phyloP scores from a whole-genome alignment of 345 rosid genomes.

The Hypericum perforatum region DNA sequence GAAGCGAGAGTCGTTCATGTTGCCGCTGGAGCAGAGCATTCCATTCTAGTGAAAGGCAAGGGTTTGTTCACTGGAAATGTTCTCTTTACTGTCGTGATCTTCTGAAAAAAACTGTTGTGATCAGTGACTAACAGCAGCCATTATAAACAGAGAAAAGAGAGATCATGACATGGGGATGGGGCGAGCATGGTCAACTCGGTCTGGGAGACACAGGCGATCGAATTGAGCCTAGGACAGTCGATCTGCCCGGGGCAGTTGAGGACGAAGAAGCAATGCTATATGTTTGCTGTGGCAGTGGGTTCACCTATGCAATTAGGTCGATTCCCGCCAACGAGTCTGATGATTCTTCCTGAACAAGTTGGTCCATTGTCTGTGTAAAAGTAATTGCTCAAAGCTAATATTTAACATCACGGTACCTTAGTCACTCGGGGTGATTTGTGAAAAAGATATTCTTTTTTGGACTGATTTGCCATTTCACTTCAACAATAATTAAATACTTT shows the following conservation, averaged over 20 bases:
- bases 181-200: constrained; percentile 96
- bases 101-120: too few relatives aligned
- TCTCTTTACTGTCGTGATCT: neutral
- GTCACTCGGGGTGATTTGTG: too few relatives aligned
- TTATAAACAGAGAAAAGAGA: constrained; percentile 42
- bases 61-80: neutral
- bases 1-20: constrained; percentile 39
- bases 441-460: too few relatives aligned
- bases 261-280: constrained; percentile 11
- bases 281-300: constrained; percentile 87
- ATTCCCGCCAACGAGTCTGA: too few relatives aligned
- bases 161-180: constrained; percentile 93
- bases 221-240: constrained; percentile 38
- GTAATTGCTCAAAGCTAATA: too few relatives aligned
- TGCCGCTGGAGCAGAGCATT: constrained; percentile 91
- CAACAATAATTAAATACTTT: too few relatives aligned
- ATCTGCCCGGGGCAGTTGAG: constrained; percentile 18
- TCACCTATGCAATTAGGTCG: constrained; percentile 39
- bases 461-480: too few relatives aligned
- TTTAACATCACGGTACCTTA: too few relatives aligned
- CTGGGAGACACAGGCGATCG: constrained; percentile 54
- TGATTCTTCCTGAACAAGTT: too few relatives aligned
- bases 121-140: too few relatives aligned
- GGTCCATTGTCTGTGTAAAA: too few relatives aligned
- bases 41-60: constrained; percentile 62